Conservation (phyloP, 1,284 basidiomycete genomes). For the Ustilago vetiveriae region DNA sequence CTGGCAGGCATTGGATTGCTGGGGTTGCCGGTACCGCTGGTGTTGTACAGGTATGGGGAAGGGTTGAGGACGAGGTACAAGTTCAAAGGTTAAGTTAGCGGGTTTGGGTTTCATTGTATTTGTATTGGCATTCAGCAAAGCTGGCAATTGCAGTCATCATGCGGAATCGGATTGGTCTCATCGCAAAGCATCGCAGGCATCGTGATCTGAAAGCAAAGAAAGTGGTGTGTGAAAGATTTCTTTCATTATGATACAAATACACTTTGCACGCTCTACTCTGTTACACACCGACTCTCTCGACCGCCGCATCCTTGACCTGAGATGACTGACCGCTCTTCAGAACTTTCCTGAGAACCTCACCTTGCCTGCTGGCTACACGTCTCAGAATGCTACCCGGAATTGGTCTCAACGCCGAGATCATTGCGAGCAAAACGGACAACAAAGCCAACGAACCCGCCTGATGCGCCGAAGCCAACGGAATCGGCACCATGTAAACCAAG, state of each 20-base stretch:
- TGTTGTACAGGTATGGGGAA: conserved; percentile 68
- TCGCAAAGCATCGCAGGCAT: too few relatives aligned
- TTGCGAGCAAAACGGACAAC: conserved; percentile 68
- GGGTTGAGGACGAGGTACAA: conserved; percentile 56
- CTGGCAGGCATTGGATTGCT: conserved; percentile 67
- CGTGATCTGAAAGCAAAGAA: too few relatives aligned
- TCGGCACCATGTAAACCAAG: conserved; percentile 90
- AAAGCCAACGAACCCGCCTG: conserved; percentile 92
- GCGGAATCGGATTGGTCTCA: not conserved
- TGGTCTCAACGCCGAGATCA: conserved; percentile 27
- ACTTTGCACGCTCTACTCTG: too few relatives aligned
- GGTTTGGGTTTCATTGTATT: conserved; percentile 3
- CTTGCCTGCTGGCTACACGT: not conserved
- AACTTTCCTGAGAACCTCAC: conserved; percentile 10
- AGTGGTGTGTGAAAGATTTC: too few relatives aligned
- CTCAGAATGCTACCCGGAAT: conserved; percentile 17
- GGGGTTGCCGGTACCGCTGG: conserved; percentile 68
- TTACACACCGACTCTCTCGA: too few relatives aligned
- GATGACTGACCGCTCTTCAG: too few relatives aligned
- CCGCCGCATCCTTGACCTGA: too few relatives aligned
- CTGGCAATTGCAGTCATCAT: too few relatives aligned
- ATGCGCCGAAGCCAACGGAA: conserved; percentile 89
- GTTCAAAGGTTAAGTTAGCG: conserved; percentile 33
- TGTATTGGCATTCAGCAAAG: conserved; percentile 9
- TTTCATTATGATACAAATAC: too few relatives aligned